Conservation (phyloP, 2,329 filamentous ascomycete species). For the Xylariaceae sp. region DNA sequence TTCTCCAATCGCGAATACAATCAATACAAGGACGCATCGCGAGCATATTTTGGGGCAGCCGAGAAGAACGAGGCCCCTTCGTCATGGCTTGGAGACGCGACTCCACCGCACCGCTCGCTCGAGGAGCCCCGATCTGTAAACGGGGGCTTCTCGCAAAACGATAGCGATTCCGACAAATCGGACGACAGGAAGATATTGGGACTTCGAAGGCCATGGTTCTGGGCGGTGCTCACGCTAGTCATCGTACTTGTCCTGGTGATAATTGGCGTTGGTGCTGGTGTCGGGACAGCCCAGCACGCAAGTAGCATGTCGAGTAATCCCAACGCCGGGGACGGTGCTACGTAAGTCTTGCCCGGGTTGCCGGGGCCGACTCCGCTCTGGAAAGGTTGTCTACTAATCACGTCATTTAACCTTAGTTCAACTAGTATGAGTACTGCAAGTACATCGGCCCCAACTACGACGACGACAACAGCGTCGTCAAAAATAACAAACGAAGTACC, state of each 20-base stretch:
- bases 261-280: slow-evolving; percentile 34
- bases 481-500: slow-evolving; percentile 10
- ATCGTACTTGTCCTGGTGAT: slow-evolving; percentile 30
- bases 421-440: slow-evolving; percentile 7
- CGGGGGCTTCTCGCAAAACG: slow-evolving; percentile 5
- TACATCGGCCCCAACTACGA: background rate
- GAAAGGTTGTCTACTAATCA: slow-evolving; percentile 8
- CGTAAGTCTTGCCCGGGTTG: too few relatives aligned
- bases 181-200: slow-evolving; percentile 23
- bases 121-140: slow-evolving; percentile 4
- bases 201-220: slow-evolving; percentile 31
- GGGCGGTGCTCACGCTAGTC: slow-evolving; percentile 30
- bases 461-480: slow-evolving; percentile 11
- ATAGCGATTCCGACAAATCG: slow-evolving; percentile 5
- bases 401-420: slow-evolving; percentile 2
- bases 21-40: slow-evolving; percentile 25
- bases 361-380: too few relatives aligned
- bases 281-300: slow-evolving; percentile 28
- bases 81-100: slow-evolving; percentile 30
- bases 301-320: slow-evolving; percentile 8
- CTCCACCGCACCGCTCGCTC: slow-evolving; percentile 22
- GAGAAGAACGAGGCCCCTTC: slow-evolving; percentile 17
- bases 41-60: slow-evolving; percentile 22
- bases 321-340: slow-evolving; percentile 13
- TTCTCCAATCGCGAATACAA: slow-evolving; percentile 29